Percentiles rank a stretch among this genome's conserved stretches.
Conservation (phyloP, 2,329 filamentous ascomycete genomes). For the Alternaria gansuensis region DNA sequence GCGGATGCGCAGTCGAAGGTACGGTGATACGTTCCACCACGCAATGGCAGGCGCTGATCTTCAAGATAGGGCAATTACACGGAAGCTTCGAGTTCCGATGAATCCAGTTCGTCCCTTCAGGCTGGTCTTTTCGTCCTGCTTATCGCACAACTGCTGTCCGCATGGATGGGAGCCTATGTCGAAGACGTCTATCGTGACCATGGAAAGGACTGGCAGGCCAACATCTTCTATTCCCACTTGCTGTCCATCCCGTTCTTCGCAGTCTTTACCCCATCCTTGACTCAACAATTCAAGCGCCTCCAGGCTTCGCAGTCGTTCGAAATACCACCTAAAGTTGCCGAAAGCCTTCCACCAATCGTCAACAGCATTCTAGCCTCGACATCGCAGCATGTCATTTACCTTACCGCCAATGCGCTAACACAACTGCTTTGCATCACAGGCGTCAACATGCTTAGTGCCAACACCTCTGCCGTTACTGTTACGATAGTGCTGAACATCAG, state of each 20-base stretch:
- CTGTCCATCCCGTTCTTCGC: constrained; percentile 79
- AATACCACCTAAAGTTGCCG: constrained; percentile 43
- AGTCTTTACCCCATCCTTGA: constrained; percentile 73
- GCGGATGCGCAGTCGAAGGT: constrained; percentile 89
- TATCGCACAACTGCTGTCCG: constrained; percentile 86
- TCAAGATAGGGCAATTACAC: constrained; percentile 55
- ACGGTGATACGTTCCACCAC: constrained; percentile 33
- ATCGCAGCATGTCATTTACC: constrained; percentile 75
- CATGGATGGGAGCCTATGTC: constrained; percentile 94
- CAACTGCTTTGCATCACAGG: constrained; percentile 96
- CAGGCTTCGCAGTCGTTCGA: constrained; percentile 69
- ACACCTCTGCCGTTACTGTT: constrained; percentile 89
- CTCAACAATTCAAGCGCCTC: constrained; percentile 70
- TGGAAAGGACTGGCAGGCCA: constrained; percentile 92
- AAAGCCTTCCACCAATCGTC: constrained; percentile 40
- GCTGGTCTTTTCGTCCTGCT: constrained; percentile 84
- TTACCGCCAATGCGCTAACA: constrained; percentile 81
- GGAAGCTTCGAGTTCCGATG: constrained; percentile 53
- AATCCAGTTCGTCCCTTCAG: constrained; percentile 61
- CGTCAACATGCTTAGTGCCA: constrained; percentile 90
- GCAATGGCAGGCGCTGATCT: constrained; percentile 18
- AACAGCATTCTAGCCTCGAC: constrained; percentile 46
- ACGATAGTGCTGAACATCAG: constrained; percentile 96
- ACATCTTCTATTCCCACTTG: constrained; percentile 89
- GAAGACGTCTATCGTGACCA: constrained; percentile 88